Conservation (phyloP, 345 rosid species). For the Sisymbrium irio region DNA sequence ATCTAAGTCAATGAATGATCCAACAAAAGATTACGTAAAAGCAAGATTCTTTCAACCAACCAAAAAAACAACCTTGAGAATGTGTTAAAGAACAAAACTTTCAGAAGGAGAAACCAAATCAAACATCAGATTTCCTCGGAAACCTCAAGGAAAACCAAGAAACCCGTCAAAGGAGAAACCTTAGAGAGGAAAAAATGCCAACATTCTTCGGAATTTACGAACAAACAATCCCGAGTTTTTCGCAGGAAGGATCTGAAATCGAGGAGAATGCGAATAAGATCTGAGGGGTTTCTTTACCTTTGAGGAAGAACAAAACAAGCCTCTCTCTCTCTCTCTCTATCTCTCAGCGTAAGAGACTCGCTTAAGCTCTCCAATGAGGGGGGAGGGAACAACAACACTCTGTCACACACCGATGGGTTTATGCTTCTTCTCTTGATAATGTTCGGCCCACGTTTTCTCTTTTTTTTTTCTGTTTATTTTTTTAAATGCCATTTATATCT, state of each 20-base stretch:
- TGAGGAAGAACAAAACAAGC: neutral
- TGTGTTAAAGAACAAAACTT: constrained; percentile 20
- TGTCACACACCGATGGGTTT: constrained; percentile 28
- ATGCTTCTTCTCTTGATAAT: constrained; percentile 22
- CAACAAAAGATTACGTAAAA: neutral
- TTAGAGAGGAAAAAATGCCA: constrained; percentile 8
- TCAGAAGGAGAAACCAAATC: neutral
- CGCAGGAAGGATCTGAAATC: neutral
- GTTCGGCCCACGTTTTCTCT: constrained; percentile 27
- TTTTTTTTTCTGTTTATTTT: neutral
- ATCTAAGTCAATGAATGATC: constrained; percentile 17
- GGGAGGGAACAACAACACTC: constrained; percentile 18
- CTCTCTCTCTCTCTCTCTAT: constrained; percentile 22
- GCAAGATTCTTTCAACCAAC: constrained; percentile 9
- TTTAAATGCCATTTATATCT: neutral
- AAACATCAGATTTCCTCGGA: neutral
- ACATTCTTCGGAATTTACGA: constrained; percentile 16
- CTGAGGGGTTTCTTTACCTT: constrained; percentile 17
- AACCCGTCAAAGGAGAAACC: constrained; percentile 6
- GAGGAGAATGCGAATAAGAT: constrained; percentile 22
- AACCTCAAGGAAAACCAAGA: neutral
- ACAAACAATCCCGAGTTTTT: neutral
- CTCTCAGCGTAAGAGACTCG: constrained; percentile 26
- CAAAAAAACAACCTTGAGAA: constrained; percentile 5
- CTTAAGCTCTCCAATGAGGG: constrained; percentile 1